Evolutionary conservation across 495 filamentous ascomycete species (phyloP), one percentile per base, ranked within the genome.

Genomic region (Hypoxylon subgilvum): DNA sequence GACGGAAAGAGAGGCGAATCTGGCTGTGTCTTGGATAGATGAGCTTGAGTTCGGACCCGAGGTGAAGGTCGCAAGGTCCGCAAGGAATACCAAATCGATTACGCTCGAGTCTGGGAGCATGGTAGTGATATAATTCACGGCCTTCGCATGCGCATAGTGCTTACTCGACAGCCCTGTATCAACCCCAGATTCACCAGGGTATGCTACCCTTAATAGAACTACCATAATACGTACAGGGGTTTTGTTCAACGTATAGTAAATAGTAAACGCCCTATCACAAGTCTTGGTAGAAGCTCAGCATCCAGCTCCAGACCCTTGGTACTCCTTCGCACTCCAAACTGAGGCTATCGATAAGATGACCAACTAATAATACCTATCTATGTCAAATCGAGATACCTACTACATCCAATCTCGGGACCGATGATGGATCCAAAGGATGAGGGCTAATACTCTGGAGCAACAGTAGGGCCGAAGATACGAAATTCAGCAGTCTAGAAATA

Each of bases 381-480:
- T 16, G n/a, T 27, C 21, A 45, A 31, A 22, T 43, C 6, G 27
- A 23, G 30, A 36, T 53, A 53, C 31, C 43, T 25, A 13, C 50
- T 52, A 25, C 30, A 35, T 58, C 36, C 6, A 38, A 32, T 13
- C 14, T 58, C 53, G 60, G 60, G 52, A 63, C 53, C 60, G 52
- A 13, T 34, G 42, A 6, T 41, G 60, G 60, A 57, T 63, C 34
- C 28, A 50, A 53, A 48, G 60, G 48, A 49, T 57, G 27, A n/a
- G 23, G 21, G 25, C 40, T 43, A 14, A 34, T 16, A 41, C 38
- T 32, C 31, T 56, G 35, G 42, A 12, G 23, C 30, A 8, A 44
- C n/a, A 51, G n/a, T 52, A 57, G 25, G 60, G 30, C 60, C 47
- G 60, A 57, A 34, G 48, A 44, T 19, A 48, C 21, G 23, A 13